Evolutionary conservation across 352 stramenopile species (phyloP), one percentile per base, ranked within the genome.

Genomic region (Pseudoperonospora humuli): DNA sequence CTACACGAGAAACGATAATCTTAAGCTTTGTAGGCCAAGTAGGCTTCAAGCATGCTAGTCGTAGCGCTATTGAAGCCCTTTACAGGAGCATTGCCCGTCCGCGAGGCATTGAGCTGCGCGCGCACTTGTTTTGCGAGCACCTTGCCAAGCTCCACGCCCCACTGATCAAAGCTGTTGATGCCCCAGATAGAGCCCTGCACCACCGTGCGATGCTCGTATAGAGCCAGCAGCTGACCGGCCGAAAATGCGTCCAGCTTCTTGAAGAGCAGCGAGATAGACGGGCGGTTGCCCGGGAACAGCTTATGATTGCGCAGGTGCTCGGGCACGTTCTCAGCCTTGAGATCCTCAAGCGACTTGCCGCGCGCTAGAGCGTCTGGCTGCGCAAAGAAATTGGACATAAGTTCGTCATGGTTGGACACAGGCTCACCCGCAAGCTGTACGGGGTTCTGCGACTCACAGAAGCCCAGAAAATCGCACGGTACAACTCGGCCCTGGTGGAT

Each of bases 311-410:
- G 73, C 23, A 99, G 63, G 37, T 93, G 64, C 58, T 95, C 87
- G 1, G 93, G 76, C 37, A 98, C 93, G 25, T 81, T 86, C 66
- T 98, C 94, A 19, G 75, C 75, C 41, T 85, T 77, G 15, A 99
- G 64, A 62, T 99, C 95, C 23, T 86, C 80, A 7, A 96, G 52
- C 21, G 85, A 97, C 75, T 98, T 98, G 57, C 96, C 96, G 42
- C 84, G 86, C 5, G 96, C 96, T 6, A 99, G 71, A 5, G 96
- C 96, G 67, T 99, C 96, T 0, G 96, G 95, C 65, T 99, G 96
- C 25, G 95, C 96, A 62, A 99, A 99, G 66, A 99, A 99, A 76
- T 99, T 98, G 42, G 78, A 94, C 96, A 99, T 99, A 51, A 99
- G 85, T 73, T 99, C 96, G 69, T 99, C 96, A 75, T 99, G 96